Evolutionary conservation across 1,284 basidiomycete species (phyloP).

Genomic region (Fomitopsis betulina): DNA sequence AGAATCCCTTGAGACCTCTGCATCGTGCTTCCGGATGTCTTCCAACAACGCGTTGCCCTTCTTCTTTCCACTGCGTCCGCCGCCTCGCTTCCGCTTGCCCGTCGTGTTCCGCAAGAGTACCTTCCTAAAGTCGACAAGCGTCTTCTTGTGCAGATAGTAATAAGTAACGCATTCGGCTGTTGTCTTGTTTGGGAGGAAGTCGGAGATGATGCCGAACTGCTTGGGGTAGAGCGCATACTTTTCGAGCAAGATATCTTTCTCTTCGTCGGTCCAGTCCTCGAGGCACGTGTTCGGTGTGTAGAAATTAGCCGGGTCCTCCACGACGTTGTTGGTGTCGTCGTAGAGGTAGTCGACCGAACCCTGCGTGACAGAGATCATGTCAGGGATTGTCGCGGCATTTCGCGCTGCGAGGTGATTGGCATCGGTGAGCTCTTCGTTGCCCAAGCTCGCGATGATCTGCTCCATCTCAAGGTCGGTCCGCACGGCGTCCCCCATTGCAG

Average conservation of each 20-base stretch:
- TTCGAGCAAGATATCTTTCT: slow-evolving; percentile 77
- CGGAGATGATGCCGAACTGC: slow-evolving; percentile 89
- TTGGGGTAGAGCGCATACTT: slow-evolving; percentile 87
- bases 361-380: slow-evolving; percentile 79
- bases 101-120: slow-evolving; percentile 62
- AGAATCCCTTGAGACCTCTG: slow-evolving; percentile 45
- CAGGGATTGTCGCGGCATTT: slow-evolving; percentile 89
- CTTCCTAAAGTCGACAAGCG: slow-evolving; percentile 79
- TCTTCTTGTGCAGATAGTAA: slow-evolving; percentile 96
- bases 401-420: slow-evolving; percentile 82
- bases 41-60: slow-evolving; percentile 73
- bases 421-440: slow-evolving; percentile 90
- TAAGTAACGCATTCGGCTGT: slow-evolving; percentile 87
- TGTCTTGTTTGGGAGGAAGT: slow-evolving; percentile 81
- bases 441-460: slow-evolving; percentile 90
- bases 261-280: slow-evolving; percentile 85
- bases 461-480: slow-evolving; percentile 96
- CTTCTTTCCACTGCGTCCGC: slow-evolving; percentile 58
- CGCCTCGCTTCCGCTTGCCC: slow-evolving; percentile 56
- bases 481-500: slow-evolving; percentile 84
- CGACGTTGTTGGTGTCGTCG: slow-evolving; percentile 83
- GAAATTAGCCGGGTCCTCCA: slow-evolving; percentile 77
- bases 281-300: slow-evolving; percentile 70
- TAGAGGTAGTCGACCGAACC: slow-evolving; percentile 60
- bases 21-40: slow-evolving; percentile 76